A percentile compares a stretch with the other conserved stretches of the same genome.
phyloP scores from a whole-genome alignment of 768 basidiomycete genomes.

The Boletus subparvulus region DNA sequence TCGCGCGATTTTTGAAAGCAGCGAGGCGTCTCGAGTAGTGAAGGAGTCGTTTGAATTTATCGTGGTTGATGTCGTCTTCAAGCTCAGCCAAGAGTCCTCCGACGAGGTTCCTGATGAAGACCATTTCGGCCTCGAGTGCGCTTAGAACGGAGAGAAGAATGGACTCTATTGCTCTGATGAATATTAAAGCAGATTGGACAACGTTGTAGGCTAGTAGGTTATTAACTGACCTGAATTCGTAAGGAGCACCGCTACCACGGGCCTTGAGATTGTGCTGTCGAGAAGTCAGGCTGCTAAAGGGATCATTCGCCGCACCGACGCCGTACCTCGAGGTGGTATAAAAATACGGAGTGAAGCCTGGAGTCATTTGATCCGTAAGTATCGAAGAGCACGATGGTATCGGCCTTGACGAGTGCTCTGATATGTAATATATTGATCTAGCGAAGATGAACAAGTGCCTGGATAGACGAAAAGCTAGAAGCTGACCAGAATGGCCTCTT shows the following conservation, averaged over 20 bases:
- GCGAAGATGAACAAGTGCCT: constrained; percentile 11
- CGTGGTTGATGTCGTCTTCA: constrained; percentile 93
- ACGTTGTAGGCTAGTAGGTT: constrained; percentile 16
- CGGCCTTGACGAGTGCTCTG: constrained; percentile 90
- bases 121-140: constrained; percentile 95
- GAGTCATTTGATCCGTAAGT: constrained; percentile 88
- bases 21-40: constrained; percentile 89
- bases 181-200: constrained; percentile 15
- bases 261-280: constrained; percentile 78
- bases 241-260: constrained; percentile 68
- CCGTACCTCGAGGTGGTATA: constrained; percentile 81
- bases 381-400: constrained; percentile 89
- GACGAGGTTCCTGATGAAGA: constrained; percentile 87
- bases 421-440: constrained; percentile 95
- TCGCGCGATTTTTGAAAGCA: constrained; percentile 89
- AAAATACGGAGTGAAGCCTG: constrained; percentile 78
- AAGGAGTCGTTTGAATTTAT: constrained; percentile 87
- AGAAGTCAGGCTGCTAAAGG: constrained; percentile 12
- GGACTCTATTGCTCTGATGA: constrained; percentile 84
- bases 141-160: constrained; percentile 88
- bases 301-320: constrained; percentile 9
- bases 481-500: constrained; percentile 82
- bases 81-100: constrained; percentile 88
- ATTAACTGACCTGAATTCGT: constrained; percentile 75
- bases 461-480: neutral